phyloP scores from a whole-genome alignment of 2,329 filamentous ascomycete species.

The Elsinoe arachidis region DNA sequence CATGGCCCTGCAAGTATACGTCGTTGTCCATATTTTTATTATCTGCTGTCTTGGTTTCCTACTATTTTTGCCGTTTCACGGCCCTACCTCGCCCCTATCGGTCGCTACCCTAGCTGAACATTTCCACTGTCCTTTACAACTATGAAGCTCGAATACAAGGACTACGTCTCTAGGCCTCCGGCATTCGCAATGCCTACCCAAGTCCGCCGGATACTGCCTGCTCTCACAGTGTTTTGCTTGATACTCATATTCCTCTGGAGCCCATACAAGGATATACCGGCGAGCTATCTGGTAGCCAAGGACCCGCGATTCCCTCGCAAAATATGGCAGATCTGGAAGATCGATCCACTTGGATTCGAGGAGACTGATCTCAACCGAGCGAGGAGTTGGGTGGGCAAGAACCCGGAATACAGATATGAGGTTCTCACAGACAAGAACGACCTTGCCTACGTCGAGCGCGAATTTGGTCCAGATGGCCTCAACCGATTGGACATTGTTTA shows the following conservation, averaged over 20 bases:
- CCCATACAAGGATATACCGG: conserved; percentile 20
- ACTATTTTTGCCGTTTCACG: background rate
- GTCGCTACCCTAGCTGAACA: background rate
- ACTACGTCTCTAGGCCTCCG: conserved; percentile 18
- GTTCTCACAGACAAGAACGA: conserved; percentile 63
- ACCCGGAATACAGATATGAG: conserved; percentile 59
- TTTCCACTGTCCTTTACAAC: background rate
- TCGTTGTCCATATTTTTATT: background rate
- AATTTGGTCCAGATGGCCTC: conserved; percentile 57
- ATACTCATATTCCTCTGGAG: conserved; percentile 38
- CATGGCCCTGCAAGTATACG: background rate
- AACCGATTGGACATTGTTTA: conserved; percentile 56
- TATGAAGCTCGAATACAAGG: conserved; percentile 18
- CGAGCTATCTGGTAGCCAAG: background rate
- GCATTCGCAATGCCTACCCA: conserved; percentile 37
- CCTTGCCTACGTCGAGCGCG: conserved; percentile 56
- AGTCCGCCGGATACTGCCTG: conserved; percentile 40
- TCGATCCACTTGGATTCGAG: conserved; percentile 58
- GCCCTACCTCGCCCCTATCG: background rate
- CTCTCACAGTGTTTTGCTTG: conserved; percentile 39
- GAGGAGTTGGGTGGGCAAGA: conserved; percentile 57
- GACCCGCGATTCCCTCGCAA: conserved; percentile 49
- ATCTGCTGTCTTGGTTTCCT: background rate
- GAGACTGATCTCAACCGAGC: conserved; percentile 53
- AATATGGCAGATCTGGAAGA: conserved; percentile 73